phyloP scores from a whole-genome alignment of 441 rosid genomes.

The Bruguiera hainesii region DNA sequence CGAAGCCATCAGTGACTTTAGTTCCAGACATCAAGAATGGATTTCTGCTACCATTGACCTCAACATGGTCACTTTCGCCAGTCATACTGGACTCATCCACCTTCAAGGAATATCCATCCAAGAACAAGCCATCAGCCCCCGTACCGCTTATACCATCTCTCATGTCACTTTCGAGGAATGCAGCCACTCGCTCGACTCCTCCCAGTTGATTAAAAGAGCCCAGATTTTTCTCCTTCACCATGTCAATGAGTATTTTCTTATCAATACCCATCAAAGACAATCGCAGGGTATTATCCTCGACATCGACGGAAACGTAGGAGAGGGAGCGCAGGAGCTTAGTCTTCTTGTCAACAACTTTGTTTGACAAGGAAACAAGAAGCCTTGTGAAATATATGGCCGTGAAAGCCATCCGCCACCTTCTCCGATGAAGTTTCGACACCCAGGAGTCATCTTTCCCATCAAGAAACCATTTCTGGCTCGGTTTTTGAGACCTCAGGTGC shows the following conservation, averaged over 20 bases:
- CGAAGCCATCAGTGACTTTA: slow-evolving; percentile 42
- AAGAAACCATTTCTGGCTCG: not conserved
- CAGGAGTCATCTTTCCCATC: not conserved
- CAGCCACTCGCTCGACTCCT: slow-evolving; percentile 31
- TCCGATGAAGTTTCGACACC: not conserved
- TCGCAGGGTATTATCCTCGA: not conserved
- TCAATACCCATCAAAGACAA: slow-evolving; percentile 1
- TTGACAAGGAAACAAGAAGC: slow-evolving; percentile 35
- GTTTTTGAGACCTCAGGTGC: slow-evolving; percentile 21
- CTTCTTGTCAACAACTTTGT: slow-evolving; percentile 16
- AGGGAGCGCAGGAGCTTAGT: slow-evolving; percentile 23
- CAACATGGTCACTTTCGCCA: slow-evolving; percentile 40
- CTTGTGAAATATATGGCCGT: slow-evolving; percentile 31
- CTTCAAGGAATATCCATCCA: slow-evolving; percentile 40
- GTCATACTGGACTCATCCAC: slow-evolving; percentile 50
- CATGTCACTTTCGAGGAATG: slow-evolving; percentile 21
- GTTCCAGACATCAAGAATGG: slow-evolving; percentile 46
- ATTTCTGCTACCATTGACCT: slow-evolving; percentile 18
- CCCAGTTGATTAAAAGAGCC: slow-evolving; percentile 25
- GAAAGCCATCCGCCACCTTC: slow-evolving; percentile 37
- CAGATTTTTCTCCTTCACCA: slow-evolving; percentile 31
- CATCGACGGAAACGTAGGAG: slow-evolving; percentile 25
- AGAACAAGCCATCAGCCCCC: slow-evolving; percentile 38
- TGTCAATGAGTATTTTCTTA: slow-evolving; percentile 16
- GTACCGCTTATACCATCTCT: slow-evolving; percentile 27